Evolutionary conservation across 129 eudicot species (phyloP).

Genomic region (Saposhnikovia divaricata): DNA sequence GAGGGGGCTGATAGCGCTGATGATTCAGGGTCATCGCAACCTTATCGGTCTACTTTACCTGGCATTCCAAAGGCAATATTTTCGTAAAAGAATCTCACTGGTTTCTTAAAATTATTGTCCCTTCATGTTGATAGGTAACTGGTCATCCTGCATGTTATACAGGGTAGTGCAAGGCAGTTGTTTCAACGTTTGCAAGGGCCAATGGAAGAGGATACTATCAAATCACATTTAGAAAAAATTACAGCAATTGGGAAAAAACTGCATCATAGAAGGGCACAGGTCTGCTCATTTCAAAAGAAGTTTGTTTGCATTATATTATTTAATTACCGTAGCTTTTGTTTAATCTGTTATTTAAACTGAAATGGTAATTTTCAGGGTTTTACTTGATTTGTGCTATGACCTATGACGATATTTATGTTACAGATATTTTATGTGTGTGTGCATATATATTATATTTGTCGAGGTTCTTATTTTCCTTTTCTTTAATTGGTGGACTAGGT

Average conservation of each 20-base stretch:
- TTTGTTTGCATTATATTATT: neutral
- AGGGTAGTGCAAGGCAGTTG: constrained; percentile 96
- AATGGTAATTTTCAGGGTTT: neutral
- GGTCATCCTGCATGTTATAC: constrained; percentile 26
- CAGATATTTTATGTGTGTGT: neutral
- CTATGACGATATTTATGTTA: neutral
- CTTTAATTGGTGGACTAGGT: neutral
- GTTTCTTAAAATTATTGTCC: neutral
- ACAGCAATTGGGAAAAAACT: constrained; percentile 58
- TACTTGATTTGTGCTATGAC: neutral
- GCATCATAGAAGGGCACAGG: constrained; percentile 57
- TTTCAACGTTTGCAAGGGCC: constrained; percentile 91
- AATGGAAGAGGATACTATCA: constrained; percentile 78
- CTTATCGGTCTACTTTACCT: constrained; percentile 88
- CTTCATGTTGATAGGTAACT: constrained; percentile 3
- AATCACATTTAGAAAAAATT: constrained; percentile 84
- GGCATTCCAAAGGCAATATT: constrained; percentile 84
- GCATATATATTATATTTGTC: no score
- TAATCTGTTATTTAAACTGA: neutral
- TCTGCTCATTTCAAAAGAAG: constrained; percentile 12
- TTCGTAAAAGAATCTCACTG: neutral
- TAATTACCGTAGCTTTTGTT: neutral
- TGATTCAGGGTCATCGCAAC: constrained; percentile 88
- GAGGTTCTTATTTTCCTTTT: neutral
- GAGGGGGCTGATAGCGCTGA: constrained; percentile 96